Evolutionary conservation across 495 filamentous ascomycete species (phyloP), one percentile per base, ranked within the genome.

Genomic region (Neurospora africana): DNA sequence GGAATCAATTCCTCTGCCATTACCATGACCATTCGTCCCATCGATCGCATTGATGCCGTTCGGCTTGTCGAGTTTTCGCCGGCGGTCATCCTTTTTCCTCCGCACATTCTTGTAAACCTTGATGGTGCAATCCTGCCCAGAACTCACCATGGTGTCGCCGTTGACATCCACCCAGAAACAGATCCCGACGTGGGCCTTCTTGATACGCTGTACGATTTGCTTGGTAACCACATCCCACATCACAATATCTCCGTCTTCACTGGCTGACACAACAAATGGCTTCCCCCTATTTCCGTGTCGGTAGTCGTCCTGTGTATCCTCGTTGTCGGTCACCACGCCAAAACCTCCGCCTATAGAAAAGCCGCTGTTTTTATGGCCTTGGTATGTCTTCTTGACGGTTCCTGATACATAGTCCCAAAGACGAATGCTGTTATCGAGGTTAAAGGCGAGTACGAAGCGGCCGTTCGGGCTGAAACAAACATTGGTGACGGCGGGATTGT

Each of bases 381-480:
- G 93, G 84, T 98, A 99, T 30, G 95, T 99, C 86, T 98, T 99
- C 73, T 97, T 89, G 75, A 93, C 93, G 7, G 82, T 78, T 4
- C 94, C 93, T 35, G 92, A 89, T 4, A 95, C 91, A 75, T 98
- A 99, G 81, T 97, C 91, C 95, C 95, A 99, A 69, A 99, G 84
- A 17, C 95, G 89, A 11, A 99, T 86, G 75, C 91, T 94, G 68
- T 88, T 91, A 81, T 99, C 95, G 80, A 98, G 86, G 72, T 91
- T 95, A 83, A 92, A 97, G 17, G 95, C 95, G 5, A 98, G 85
- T 30, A 98, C 89, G 80, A 91, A 97, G 68, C 91, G 92, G 30
- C 95, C 94, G 77, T 99, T 99, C 4, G 96, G 95, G 44, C 91
- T 91, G 82, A 98, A 99, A 75, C 90, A 90, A 38, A 97, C 95